Conservation (phyloP, 2,329 filamentous ascomycete species). For the Colletotrichum costaricense region DNA sequence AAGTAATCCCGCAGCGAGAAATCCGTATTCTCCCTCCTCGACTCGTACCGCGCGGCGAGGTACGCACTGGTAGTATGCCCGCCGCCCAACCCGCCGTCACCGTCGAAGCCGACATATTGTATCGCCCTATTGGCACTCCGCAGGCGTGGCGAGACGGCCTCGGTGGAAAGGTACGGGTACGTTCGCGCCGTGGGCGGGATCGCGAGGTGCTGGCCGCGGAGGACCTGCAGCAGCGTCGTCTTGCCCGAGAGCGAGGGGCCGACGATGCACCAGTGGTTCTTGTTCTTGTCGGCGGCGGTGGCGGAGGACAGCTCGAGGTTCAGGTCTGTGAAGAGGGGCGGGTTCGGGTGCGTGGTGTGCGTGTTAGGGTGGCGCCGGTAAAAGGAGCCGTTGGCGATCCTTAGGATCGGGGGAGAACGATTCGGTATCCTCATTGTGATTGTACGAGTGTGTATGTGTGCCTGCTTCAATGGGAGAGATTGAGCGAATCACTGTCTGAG, state of each 20-base stretch:
- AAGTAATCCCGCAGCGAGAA: slow-evolving; percentile 87
- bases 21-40: slow-evolving; percentile 85
- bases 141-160: slow-evolving; percentile 66
- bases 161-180: slow-evolving; percentile 80
- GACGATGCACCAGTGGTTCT: slow-evolving; percentile 84
- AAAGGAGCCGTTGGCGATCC: slow-evolving; percentile 83
- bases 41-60: slow-evolving; percentile 91
- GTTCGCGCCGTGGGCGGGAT: slow-evolving; percentile 80
- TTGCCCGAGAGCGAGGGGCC: slow-evolving; percentile 83
- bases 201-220: slow-evolving; percentile 81
- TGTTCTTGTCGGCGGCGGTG: slow-evolving; percentile 55
- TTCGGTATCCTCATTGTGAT: slow-evolving; percentile 22
- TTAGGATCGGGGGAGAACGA: slow-evolving; percentile 68
- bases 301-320: slow-evolving; percentile 76
- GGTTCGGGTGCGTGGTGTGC: slow-evolving; percentile 66
- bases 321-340: slow-evolving; percentile 78
- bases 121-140: slow-evolving; percentile 76
- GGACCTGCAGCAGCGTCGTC: slow-evolving; percentile 83
- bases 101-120: slow-evolving; percentile 91
- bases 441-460: too few relatives aligned
- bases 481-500: not conserved
- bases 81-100: slow-evolving; percentile 65
- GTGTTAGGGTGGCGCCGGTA: slow-evolving; percentile 77
- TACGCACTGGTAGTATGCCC: slow-evolving; percentile 79
- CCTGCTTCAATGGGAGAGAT: not conserved